Base-by-base conservation (phyloP, 2,329 filamentous ascomycete species). In the Alternaria arbusti region DNA sequence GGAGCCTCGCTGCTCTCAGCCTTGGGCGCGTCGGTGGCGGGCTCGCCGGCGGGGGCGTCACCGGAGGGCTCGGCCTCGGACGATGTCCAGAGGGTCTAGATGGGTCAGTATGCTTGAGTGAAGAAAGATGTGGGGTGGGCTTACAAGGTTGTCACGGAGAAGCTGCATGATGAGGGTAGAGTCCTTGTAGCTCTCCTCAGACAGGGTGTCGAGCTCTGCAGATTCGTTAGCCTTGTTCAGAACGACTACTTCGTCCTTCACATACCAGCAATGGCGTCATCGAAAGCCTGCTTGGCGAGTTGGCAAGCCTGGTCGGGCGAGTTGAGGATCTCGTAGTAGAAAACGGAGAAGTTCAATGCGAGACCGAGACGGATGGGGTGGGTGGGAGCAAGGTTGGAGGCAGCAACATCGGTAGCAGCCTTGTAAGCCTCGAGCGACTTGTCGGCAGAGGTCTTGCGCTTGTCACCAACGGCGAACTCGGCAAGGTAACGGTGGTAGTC, bases 281-380 rank as follows among this genome's bases (percentile, higher is more conserved):
- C 93, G 80, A 97, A 97, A 63, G 93, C 93, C 83, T 95, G 92
- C 89, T 97, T 97, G 84, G 93, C 95, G 74, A 97, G 90, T 84
- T 97, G 94, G 90, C 95, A 97, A 81, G 94, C 95, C 86, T 96
- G 95, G 83, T 98, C 96, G 70, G 95, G 95, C 46, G 95, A 94
- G 88, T 98, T 99, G 79, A 98, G 88, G 82, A 98, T 99, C 90
- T 99, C 93, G 84, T 99, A 99, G 91, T 98, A 98, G 89, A 97
- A 98, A 79, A 97, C 94, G 71, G 94, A 97, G 88, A 96, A 96
- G 90, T 97, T 97, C 73, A 97, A 88, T 76, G 93, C 93, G 72
- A 97, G 89, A 81, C 93, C 93, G 70, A 97, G 91, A 79, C 93
- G 93, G 84, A 96, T 97, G 79, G 93, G 93, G 87, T 97, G 93